Percentiles rank a stretch among this genome's conserved stretches.
Conservation (phyloP, 2,329 filamentous ascomycete genomes). For the Monilinia fructicola region DNA sequence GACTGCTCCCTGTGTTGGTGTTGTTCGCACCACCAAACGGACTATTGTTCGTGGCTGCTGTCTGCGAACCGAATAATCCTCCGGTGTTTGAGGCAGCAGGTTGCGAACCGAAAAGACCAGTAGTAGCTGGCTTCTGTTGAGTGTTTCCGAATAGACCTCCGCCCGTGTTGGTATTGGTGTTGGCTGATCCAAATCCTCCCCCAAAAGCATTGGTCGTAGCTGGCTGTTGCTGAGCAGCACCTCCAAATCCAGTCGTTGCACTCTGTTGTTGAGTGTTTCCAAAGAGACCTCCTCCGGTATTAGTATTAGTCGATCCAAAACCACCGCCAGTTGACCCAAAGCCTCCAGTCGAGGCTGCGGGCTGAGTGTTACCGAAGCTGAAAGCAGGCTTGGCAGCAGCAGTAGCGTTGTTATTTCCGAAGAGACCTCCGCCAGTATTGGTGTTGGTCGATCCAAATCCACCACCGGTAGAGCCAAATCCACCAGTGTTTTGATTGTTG, state of each 20-base stretch:
- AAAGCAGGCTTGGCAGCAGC: constrained; percentile 44
- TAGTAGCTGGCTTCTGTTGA: constrained; percentile 44
- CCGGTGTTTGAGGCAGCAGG: constrained; percentile 40
- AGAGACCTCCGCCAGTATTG: constrained; percentile 34
- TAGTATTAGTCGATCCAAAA: constrained; percentile 29
- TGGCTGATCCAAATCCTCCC: constrained; percentile 32
- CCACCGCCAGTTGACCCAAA: constrained; percentile 36
- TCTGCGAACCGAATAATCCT: constrained; percentile 42
- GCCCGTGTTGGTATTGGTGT: constrained; percentile 42
- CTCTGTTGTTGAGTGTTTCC: constrained; percentile 39
- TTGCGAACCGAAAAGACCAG: constrained; percentile 46
- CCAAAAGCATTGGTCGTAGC: constrained; percentile 42
- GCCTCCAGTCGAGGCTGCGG: constrained; percentile 30
- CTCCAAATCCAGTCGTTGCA: constrained; percentile 41
- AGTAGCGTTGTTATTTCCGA: constrained; percentile 40
- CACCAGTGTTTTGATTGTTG: constrained; percentile 39
- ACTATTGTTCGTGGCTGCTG: constrained; percentile 32
- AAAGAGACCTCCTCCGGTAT: constrained; percentile 43
- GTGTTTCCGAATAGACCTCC: constrained; percentile 42
- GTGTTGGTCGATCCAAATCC: constrained; percentile 39
- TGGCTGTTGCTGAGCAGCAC: constrained; percentile 44
- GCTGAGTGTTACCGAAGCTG: constrained; percentile 35
- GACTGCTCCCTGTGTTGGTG: constrained; percentile 39
- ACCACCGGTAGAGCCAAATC: constrained; percentile 43
- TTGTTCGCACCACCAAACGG: constrained; percentile 31